phyloP scores from a whole-genome alignment of 164 flowering plant genomes.

The Sextonia rubra region DNA sequence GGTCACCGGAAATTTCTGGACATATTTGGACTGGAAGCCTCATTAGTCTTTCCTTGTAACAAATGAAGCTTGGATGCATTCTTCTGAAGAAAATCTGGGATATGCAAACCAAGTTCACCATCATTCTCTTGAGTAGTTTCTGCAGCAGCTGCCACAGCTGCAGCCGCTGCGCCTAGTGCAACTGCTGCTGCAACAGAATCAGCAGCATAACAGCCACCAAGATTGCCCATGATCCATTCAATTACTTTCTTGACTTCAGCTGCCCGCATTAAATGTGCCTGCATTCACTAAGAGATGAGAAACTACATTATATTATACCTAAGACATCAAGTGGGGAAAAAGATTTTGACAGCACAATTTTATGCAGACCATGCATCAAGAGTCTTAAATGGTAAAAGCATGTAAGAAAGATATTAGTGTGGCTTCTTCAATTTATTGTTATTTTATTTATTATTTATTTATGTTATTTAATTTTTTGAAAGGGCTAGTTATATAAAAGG shows the following conservation, averaged over 20 bases:
- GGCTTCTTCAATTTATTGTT: too few species aligned
- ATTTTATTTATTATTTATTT: too few species aligned
- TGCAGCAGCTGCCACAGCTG: constrained; percentile 32
- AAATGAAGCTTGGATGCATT: constrained; percentile 34
- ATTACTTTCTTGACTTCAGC: constrained; percentile 94
- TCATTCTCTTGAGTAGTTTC: constrained; percentile 55
- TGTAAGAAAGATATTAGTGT: too few species aligned
- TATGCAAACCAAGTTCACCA: constrained; percentile 27
- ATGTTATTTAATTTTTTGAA: too few species aligned
- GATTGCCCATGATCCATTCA: constrained; percentile 91
- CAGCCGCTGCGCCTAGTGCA: constrained; percentile 58
- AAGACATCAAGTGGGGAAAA: constrained; percentile 3
- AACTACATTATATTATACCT: constrained; percentile 42
- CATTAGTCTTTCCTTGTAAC: constrained; percentile 57
- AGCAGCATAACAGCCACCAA: constrained; percentile 81
- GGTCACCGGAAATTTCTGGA: constrained; percentile 81
- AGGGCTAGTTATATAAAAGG: too few species aligned
- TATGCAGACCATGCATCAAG: too few species aligned
- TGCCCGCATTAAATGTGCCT: constrained; percentile 92
- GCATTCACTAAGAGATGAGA: constrained; percentile 74
- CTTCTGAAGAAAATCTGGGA: constrained; percentile 36
- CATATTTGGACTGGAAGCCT: constrained; percentile 47
- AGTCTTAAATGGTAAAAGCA: too few species aligned
- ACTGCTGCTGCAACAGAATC: constrained; percentile 82
- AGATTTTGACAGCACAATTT: too few species aligned